These are phyloP conservation scores for Xylariaceae sp. DNA, from an alignment of 2,329 filamentous ascomycete species.

Conservation along the genomic window DNA sequence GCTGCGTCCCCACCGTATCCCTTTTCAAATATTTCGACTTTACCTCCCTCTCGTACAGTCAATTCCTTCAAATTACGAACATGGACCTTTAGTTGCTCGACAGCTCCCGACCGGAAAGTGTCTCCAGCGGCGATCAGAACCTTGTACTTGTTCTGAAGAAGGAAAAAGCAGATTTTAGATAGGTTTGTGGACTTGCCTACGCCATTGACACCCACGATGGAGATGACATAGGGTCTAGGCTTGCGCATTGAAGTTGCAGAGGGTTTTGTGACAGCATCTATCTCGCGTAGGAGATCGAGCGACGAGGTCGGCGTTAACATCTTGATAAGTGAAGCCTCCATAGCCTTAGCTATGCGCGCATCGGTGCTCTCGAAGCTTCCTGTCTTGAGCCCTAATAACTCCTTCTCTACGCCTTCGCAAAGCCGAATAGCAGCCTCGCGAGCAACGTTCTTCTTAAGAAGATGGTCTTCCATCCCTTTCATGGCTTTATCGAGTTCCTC, in stretches of 20 bases:
- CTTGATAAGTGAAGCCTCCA: conserved; percentile 90
- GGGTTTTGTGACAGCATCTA: conserved; percentile 76
- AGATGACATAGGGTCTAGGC: conserved; percentile 90
- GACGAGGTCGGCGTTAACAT: conserved; percentile 96
- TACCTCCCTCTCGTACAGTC: conserved; percentile 79
- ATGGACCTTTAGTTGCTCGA: conserved; percentile 95
- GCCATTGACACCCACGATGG: conserved; percentile 96
- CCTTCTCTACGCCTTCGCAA: conserved; percentile 88
- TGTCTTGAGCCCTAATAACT: conserved; percentile 89
- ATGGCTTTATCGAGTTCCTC: conserved; percentile 90
- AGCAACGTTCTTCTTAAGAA: conserved; percentile 94
- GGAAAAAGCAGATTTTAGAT: conserved; percentile 97
- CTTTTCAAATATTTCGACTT: conserved; percentile 92
- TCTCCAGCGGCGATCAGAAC: conserved; percentile 94
- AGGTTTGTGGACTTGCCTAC: conserved; percentile 98
- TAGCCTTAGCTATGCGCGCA: conserved; percentile 80
- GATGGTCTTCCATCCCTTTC: conserved; percentile 94
- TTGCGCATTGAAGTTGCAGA: conserved; percentile 66
- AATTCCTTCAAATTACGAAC: conserved; percentile 93
- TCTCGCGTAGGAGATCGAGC: conserved; percentile 91
- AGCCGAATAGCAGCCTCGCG: conserved; percentile 90
- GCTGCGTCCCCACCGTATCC: conserved; percentile 98
- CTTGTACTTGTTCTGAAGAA: conserved; percentile 95
- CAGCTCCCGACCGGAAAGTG: conserved; percentile 95
- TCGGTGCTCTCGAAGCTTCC: conserved; percentile 90